These are phyloP conservation scores for Rubus idaeus DNA, from an alignment of 306 rosid genomes.

Conservation along the genomic window DNA sequence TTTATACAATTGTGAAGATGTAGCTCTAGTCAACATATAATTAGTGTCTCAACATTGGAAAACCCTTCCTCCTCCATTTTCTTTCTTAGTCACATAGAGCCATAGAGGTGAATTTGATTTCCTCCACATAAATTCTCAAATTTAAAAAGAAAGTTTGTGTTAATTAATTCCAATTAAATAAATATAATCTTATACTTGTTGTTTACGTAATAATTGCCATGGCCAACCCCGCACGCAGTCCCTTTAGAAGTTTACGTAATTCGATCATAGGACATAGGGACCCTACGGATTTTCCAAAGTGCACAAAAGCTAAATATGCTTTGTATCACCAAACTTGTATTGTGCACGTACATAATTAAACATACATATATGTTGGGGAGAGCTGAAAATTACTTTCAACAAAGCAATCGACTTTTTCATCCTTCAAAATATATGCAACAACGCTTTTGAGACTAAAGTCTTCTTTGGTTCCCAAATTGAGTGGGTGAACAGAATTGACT, in stretches of 20 bases:
- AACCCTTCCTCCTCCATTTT: too few species aligned
- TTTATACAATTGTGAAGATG: too few species aligned
- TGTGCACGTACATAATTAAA: neutral
- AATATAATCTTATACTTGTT: too few species aligned
- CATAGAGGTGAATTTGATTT: too few species aligned
- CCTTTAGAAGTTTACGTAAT: neutral
- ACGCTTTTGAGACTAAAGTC: neutral
- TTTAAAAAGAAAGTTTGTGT: too few species aligned
- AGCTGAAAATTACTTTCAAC: conserved; percentile 11
- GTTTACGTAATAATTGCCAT: neutral
- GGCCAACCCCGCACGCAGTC: neutral
- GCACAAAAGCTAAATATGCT: neutral
- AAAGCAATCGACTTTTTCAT: neutral
- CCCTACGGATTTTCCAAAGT: neutral
- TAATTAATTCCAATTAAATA: too few species aligned
- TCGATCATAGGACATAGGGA: neutral
- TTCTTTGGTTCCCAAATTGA: neutral
- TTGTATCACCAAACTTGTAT: neutral
- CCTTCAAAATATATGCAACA: neutral
- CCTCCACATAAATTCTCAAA: too few species aligned
- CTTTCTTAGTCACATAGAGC: too few species aligned
- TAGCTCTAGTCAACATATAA: too few species aligned
- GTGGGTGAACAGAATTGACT: neutral
- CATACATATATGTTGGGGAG: neutral
- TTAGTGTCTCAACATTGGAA: too few species aligned